Conservation (phyloP, 257 asterid genomes). For the Nicotiana undulata region DNA sequence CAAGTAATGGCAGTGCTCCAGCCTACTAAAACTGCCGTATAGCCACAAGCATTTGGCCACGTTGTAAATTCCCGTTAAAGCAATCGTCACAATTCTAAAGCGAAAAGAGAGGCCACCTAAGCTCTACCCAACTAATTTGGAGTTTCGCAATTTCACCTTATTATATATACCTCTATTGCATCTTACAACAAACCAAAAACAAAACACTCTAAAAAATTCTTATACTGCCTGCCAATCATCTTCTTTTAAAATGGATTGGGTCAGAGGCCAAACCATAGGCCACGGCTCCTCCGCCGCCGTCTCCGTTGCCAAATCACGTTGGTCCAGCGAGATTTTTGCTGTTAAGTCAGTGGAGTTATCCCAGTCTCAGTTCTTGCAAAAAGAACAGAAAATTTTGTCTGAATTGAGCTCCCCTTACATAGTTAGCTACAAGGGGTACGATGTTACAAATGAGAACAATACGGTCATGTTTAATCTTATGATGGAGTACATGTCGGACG, state of each 20-base stretch:
- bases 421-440: conserved; percentile 44
- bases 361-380: conserved; percentile 29
- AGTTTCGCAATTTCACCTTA: conserved; percentile 15
- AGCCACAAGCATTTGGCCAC: conserved; percentile 43
- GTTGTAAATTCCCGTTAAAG: conserved; percentile 43
- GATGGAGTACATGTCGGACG: conserved; percentile 48
- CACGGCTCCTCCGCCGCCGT: conserved; percentile 70
- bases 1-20: conserved; percentile 18
- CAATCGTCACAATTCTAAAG: conserved; percentile 28
- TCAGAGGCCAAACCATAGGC: conserved; percentile 59
- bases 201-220: neutral
- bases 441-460: conserved; percentile 30
- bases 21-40: conserved; percentile 22
- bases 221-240: neutral
- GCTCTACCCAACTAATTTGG: conserved; percentile 60
- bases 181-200: conserved; percentile 13
- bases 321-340: conserved; percentile 37
- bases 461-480: conserved; percentile 35
- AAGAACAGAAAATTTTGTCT: conserved; percentile 47
- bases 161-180: neutral
- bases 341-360: conserved; percentile 57
- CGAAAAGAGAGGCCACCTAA: conserved; percentile 5
- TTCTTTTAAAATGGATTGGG: conserved; percentile 52
- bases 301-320: conserved; percentile 27
- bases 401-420: conserved; percentile 26